A percentile compares a stretch with the other conserved stretches of the same genome.
Evolutionary conservation across 1,284 basidiomycete species (phyloP).

Genomic region (Puccinia triticina): DNA sequence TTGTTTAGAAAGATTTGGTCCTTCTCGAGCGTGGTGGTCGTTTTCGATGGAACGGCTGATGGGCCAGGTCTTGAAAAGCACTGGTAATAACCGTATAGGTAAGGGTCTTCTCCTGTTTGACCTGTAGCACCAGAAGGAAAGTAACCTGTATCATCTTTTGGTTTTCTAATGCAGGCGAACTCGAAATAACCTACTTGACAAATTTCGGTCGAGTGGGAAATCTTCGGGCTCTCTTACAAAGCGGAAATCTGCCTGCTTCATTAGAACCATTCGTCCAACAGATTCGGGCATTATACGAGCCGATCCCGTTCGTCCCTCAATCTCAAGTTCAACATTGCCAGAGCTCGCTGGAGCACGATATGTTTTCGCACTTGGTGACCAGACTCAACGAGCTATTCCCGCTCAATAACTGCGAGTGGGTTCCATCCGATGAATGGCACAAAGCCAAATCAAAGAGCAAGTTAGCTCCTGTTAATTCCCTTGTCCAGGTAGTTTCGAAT

Average conservation of each 20-base stretch:
- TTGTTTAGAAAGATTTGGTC: constrained; percentile 30
- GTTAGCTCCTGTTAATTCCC: not conserved
- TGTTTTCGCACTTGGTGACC: not conserved
- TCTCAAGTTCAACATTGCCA: too few relatives aligned
- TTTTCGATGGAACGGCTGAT: constrained; percentile 24
- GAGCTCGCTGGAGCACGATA: not conserved
- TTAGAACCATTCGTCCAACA: constrained; percentile 1
- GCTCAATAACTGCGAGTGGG: not conserved
- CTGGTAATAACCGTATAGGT: too few relatives aligned
- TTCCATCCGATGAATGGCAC: constrained; percentile 1
- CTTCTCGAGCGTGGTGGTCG: constrained; percentile 31
- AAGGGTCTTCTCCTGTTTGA: too few relatives aligned
- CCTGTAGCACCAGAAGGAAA: too few relatives aligned
- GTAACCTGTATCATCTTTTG: too few relatives aligned
- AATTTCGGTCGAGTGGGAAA: constrained; percentile 26
- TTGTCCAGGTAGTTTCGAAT: too few relatives aligned
- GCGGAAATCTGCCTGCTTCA: not conserved
- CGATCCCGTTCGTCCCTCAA: not conserved
- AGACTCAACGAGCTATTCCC: not conserved
- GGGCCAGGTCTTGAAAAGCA: too few relatives aligned
- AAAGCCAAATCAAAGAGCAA: not conserved
- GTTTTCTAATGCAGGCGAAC: too few relatives aligned
- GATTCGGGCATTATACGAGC: constrained; percentile 9
- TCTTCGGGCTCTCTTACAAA: not conserved
- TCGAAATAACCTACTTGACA: constrained; percentile 10